These are phyloP conservation scores for Abrus pulchellus DNA, from an alignment of 306 rosid species.

Conservation along the genomic window DNA sequence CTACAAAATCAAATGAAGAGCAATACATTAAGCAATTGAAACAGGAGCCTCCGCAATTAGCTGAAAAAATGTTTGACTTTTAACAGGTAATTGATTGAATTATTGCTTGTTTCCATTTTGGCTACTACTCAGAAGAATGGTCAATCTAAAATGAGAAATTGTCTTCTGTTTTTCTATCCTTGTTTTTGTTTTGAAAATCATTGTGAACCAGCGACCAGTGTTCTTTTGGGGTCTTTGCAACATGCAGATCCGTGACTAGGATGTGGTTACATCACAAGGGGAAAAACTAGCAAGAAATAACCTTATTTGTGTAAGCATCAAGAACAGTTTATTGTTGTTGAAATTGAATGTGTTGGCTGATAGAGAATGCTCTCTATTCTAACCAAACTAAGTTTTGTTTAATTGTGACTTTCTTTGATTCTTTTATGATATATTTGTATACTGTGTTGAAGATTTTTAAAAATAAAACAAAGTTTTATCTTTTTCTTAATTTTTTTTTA, in stretches of 20 bases:
- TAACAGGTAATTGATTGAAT: not conserved
- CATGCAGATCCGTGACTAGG: not conserved
- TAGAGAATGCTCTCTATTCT: too few relatives aligned
- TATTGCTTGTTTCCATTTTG: not conserved
- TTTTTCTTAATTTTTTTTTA: not conserved
- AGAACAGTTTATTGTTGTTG: not conserved
- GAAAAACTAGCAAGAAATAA: not conserved
- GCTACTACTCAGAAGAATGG: not conserved
- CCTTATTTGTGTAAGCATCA: not conserved
- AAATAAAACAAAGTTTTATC: not conserved
- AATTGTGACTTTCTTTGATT: not conserved
- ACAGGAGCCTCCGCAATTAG: not conserved
- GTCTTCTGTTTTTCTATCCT: too few relatives aligned
- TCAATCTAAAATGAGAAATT: not conserved
- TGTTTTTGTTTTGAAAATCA: slow-evolving; percentile 1
- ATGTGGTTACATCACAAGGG: not conserved
- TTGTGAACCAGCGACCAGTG: not conserved
- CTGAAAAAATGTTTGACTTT: not conserved
- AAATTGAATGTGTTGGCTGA: not conserved
- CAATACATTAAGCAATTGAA: not conserved
- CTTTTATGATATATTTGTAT: not conserved
- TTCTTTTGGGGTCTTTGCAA: not conserved
- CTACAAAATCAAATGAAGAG: not conserved
- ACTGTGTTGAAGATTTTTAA: not conserved
- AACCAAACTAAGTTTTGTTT: not conserved